Evolutionary conservation across 306 rosid species (phyloP).

Genomic region (Argentina anserina): DNA sequence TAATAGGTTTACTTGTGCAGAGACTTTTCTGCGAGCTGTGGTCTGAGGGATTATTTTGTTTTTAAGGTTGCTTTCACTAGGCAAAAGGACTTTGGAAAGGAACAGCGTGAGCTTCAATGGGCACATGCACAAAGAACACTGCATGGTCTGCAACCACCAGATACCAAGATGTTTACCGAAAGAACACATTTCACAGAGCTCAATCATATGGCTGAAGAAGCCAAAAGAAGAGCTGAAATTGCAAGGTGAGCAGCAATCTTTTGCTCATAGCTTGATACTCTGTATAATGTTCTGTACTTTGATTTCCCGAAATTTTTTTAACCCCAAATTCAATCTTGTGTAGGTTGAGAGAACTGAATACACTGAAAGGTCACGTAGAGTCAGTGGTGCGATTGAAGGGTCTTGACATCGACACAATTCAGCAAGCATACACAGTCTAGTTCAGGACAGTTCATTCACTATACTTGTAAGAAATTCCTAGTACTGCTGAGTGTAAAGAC

Average conservation of each 20-base stretch:
- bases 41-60: slow-evolving; percentile 20
- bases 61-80: slow-evolving; percentile 94
- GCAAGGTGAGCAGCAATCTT: slow-evolving; percentile 52
- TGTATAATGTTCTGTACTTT: background rate
- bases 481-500: slow-evolving; percentile 38
- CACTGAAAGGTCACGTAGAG: slow-evolving; percentile 95
- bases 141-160: slow-evolving; percentile 88
- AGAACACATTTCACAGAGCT: slow-evolving; percentile 79
- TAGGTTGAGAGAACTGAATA: slow-evolving; percentile 74
- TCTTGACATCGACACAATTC: slow-evolving; percentile 93
- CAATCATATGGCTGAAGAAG: slow-evolving; percentile 97
- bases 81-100: slow-evolving; percentile 98
- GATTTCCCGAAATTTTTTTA: background rate
- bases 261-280: background rate
- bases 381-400: slow-evolving; percentile 98
- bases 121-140: slow-evolving; percentile 96
- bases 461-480: slow-evolving; percentile 37
- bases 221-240: slow-evolving; percentile 96
- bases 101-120: slow-evolving; percentile 98
- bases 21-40: slow-evolving; percentile 9
- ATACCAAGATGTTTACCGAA: slow-evolving; percentile 75
- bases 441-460: slow-evolving; percentile 40
- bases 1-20: slow-evolving; percentile 9
- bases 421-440: slow-evolving; percentile 87
- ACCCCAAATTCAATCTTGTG: background rate